Base-by-base conservation (phyloP, 768 basidiomycete species). In the Auricularia cornea region DNA sequence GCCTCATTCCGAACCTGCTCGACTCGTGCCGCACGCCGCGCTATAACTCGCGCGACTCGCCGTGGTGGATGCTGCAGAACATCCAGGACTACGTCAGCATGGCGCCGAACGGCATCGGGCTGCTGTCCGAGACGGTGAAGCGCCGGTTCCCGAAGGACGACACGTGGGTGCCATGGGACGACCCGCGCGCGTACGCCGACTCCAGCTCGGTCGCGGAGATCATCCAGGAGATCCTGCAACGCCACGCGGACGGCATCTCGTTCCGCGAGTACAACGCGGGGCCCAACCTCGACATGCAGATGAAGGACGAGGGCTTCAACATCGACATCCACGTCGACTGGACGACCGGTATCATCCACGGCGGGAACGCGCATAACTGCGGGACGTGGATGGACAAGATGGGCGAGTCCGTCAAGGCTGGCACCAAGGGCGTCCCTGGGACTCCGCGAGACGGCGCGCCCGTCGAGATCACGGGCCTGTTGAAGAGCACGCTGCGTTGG, bases 301-400 rank as follows among this genome's bases (percentile, higher is more conserved):
- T 99, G 97, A 84, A 78, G 62, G 87, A 92, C 65, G 82, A 85
- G 64, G 97, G 97, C 1, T 99, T 99, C 77, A 83, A 96, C 73
- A 93, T 98, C 70, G 84, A 92, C 70, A 89, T 98, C 66, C 76
- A 84, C 29, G 94, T 98, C n/a, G 94, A 99, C 73, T 99, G 97
- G 97, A 79, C 82, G 67, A 98, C 92, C 1, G 97, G 97, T 1
- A 73, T 98, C 65, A 84, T 96, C 67, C 80, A 85, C 64, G 97
- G 97, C 30, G 97, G 97, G 8, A 98, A 86, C 73, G 76, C 77
- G 62, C 75, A 81, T 69, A 96, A 96, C 69, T 95, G 94, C 71
- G 94, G 94, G 12, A 95, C 94, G 1, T 96, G 94, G 94, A 94
- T 94, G 94, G 94, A 96, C 78, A 96, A 96, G 82, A 95, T 95